These are phyloP conservation scores for Colletotrichum sp. DNA, from an alignment of 2,329 filamentous ascomycete species.

Conservation along the genomic window DNA sequence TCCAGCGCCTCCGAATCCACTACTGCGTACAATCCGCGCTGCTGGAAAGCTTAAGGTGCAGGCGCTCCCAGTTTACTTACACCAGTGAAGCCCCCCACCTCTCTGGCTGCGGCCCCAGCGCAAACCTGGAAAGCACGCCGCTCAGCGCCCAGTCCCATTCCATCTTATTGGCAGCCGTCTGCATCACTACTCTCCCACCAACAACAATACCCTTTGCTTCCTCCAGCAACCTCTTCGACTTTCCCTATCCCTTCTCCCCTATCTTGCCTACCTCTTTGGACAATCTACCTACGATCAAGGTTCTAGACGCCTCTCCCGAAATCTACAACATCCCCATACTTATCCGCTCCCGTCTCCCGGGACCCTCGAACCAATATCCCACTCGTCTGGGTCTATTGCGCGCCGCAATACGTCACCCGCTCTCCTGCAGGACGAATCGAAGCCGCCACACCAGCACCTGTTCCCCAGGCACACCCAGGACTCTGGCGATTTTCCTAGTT, in stretches of 20 bases:
- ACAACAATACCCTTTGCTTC: background rate
- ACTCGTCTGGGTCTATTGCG: background rate
- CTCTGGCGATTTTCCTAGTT: background rate
- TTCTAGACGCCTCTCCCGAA: background rate
- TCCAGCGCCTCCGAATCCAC: conserved; percentile 1
- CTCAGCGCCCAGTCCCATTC: background rate
- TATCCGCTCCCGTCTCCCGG: background rate
- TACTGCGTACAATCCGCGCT: background rate
- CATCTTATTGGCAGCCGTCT: background rate
- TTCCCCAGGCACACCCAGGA: background rate
- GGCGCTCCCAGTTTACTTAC: background rate
- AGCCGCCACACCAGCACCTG: conserved; percentile 2
- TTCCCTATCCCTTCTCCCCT: background rate
- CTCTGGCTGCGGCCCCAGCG: background rate
- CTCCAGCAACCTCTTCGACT: background rate
- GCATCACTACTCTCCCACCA: conserved; percentile 8
- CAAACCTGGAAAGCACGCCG: background rate
- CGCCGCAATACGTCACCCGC: conserved; percentile 11
- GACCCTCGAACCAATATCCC: background rate
- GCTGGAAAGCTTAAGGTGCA: conserved; percentile 17
- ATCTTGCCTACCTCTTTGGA: background rate
- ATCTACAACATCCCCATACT: background rate
- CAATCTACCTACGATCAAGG: background rate
- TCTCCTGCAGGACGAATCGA: background rate
- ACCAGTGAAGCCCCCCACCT: background rate